Evolutionary conservation across 148 eudicot genomes (phyloP), one percentile per base, ranked within the genome.

Genomic region (Camellia japonica): DNA sequence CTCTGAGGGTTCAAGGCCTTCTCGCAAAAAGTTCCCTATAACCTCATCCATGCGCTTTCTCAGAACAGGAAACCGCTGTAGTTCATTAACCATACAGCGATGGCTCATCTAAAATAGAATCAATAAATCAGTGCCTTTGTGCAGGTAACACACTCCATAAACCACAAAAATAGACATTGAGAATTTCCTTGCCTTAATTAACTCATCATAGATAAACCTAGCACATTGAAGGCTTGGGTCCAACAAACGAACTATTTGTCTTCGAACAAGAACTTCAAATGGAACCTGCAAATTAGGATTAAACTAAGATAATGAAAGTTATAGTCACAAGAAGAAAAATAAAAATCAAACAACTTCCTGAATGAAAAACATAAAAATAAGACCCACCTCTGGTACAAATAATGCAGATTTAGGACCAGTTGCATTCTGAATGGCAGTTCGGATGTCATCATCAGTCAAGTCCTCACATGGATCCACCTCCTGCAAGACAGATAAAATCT

Each of bases 161-260:
- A 20, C 49, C 11, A 66, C 0, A 60, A 42, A 49, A 55, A 23
- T 41, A 43, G 14, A 51, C 16, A 54, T 16, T 38, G 77, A 78
- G 19, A 66, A 78, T 11, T 80, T 38, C 16, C 66, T 73, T 84
- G 91, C 99, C 91, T 96, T 96, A 63, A 93, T 87, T 79, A 96
- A 79, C 84, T 96, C 99, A 78, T 92, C 89, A 79, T 93, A 96
- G 80, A 96, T 88, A 69, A 96, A 96, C 83, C 91, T 88, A 46
- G 99, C 97, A 86, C 99, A 96, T 70, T 96, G 99, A 81, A 93
- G 91, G 85, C 99, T 91, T 67, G 99, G 99, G 85, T 92, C 99
- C 85, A 93, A 77, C 75, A 96, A 83, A 42, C 98, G 99, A 74
- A 89, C 89, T 78, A 95, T 95, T 86, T 95, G 99, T 85, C 93